Evolutionary conservation across 495 filamentous ascomycete genomes (phyloP).

Genomic region (Hypomontagnella monticulosa): DNA sequence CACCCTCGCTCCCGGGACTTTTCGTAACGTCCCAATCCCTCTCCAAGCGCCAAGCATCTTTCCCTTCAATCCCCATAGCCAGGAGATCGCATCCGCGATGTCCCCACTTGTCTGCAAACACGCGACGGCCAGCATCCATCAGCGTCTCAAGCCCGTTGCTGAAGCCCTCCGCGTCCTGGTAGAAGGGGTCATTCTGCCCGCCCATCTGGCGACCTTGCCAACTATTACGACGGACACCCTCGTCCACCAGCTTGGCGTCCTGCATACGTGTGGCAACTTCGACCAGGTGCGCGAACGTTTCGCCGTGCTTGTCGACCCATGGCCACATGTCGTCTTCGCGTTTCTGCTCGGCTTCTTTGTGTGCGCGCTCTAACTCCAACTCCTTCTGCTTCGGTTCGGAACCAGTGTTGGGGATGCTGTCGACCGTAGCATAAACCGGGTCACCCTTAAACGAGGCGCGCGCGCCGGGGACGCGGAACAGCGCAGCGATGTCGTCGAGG

Average conservation of each 20-base stretch:
- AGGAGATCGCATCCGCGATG: conserved; percentile 46
- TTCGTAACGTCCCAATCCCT: conserved; percentile 49
- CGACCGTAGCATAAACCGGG: conserved; percentile 23
- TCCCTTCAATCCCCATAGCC: conserved; percentile 40
- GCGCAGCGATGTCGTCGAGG: conserved; percentile 56
- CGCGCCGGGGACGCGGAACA: conserved; percentile 52
- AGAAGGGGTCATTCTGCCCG: conserved; percentile 67
- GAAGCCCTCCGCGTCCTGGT: conserved; percentile 63
- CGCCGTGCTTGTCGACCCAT: conserved; percentile 47
- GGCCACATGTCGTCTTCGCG: conserved; percentile 43
- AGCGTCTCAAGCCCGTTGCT: conserved; percentile 57
- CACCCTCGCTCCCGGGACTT: conserved; percentile 31
- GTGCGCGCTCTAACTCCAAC: conserved; percentile 19
- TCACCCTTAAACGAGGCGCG: conserved; percentile 47
- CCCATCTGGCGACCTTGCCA: conserved; percentile 66
- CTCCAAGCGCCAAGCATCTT: conserved; percentile 51
- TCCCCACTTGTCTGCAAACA: conserved; percentile 68
- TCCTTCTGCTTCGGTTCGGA: no score
- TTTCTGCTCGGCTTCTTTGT: conserved; percentile 41
- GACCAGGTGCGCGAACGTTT: conserved; percentile 51
- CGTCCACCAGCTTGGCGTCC: conserved; percentile 45
- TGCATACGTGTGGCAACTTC: conserved; percentile 50
- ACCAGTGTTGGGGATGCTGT: neutral
- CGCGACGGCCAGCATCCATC: conserved; percentile 59
- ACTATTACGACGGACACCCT: conserved; percentile 53